A percentile compares a stretch with the other conserved stretches of the same genome.
Evolutionary conservation across 2,329 filamentous ascomycete species (phyloP).

Genomic region (Penicillium janthinellum): DNA sequence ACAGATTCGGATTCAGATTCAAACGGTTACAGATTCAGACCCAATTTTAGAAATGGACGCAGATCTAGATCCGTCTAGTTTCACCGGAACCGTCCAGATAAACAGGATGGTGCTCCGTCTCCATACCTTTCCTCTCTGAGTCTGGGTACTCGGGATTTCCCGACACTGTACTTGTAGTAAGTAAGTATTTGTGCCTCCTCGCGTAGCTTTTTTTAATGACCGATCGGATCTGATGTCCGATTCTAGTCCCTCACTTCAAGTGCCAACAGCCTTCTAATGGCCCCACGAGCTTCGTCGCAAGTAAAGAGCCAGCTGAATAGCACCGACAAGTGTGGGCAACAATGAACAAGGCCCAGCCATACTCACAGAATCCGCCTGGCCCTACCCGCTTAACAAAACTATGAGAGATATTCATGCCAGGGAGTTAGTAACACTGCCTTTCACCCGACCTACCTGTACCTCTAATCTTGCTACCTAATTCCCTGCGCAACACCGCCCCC

Average conservation of each 20-base stretch:
- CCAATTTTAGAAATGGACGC: not conserved
- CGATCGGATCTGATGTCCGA: not conserved
- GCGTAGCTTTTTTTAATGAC: not conserved
- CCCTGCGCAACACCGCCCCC: too few species aligned
- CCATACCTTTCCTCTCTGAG: too few species aligned
- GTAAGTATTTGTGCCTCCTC: not conserved
- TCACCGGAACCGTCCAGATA: not conserved
- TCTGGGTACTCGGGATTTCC: too few species aligned
- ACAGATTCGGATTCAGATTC: not conserved
- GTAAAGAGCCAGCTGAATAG: not conserved
- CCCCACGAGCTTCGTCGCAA: not conserved
- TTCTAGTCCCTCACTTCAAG: not conserved
- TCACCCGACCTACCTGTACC: too few species aligned
- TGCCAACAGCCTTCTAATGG: not conserved
- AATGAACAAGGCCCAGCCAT: not conserved
- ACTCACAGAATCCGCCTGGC: not conserved
- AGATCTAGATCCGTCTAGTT: not conserved
- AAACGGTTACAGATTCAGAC: not conserved
- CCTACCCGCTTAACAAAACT: too few species aligned
- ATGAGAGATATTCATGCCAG: too few species aligned
- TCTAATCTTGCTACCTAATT: too few species aligned
- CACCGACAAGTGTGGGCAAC: not conserved
- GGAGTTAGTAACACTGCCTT: too few species aligned
- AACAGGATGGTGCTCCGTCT: too few species aligned
- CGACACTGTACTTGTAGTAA: not conserved